Evolutionary conservation across 1,284 basidiomycete genomes (phyloP).

Genomic region (Exobasidium rhododendri): DNA sequence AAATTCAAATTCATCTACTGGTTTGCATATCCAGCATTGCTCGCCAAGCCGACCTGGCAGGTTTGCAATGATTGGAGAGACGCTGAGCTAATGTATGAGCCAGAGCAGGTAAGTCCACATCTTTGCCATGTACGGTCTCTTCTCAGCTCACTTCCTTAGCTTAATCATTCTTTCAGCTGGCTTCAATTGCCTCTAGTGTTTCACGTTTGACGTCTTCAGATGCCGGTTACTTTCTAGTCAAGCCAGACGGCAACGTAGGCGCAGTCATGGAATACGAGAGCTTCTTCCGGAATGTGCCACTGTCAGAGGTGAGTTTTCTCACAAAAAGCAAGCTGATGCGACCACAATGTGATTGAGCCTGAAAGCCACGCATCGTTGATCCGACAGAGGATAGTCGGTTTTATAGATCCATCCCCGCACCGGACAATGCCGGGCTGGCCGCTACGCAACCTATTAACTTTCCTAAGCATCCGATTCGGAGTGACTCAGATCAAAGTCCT

Average conservation of each 20-base stretch:
- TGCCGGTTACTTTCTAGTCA: constrained; percentile 31
- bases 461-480: constrained; percentile 57
- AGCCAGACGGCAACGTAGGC: constrained; percentile 7
- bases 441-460: constrained; percentile 79
- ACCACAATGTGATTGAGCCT: too few species aligned
- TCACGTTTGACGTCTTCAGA: not conserved
- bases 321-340: too few species aligned
- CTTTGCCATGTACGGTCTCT: too few species aligned
- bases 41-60: constrained; percentile 60
- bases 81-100: not conserved
- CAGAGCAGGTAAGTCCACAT: not conserved
- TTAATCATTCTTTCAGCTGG: not conserved
- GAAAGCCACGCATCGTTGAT: too few species aligned
- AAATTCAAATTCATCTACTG: constrained; percentile 97
- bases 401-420: constrained; percentile 81
- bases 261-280: constrained; percentile 22
- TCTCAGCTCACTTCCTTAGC: too few species aligned
- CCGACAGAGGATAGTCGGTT: constrained; percentile 53
- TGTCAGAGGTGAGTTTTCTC: constrained; percentile 27
- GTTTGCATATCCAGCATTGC: constrained; percentile 92
- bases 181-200: not conserved
- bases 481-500: constrained; percentile 59
- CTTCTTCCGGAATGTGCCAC: constrained; percentile 59
- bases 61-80: constrained; percentile 56
- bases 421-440: constrained; percentile 85